A percentile compares a stretch with the other conserved stretches of the same genome.
Conservation (phyloP, 2,329 filamentous ascomycete genomes). For the Arthrinium puccinioides region DNA sequence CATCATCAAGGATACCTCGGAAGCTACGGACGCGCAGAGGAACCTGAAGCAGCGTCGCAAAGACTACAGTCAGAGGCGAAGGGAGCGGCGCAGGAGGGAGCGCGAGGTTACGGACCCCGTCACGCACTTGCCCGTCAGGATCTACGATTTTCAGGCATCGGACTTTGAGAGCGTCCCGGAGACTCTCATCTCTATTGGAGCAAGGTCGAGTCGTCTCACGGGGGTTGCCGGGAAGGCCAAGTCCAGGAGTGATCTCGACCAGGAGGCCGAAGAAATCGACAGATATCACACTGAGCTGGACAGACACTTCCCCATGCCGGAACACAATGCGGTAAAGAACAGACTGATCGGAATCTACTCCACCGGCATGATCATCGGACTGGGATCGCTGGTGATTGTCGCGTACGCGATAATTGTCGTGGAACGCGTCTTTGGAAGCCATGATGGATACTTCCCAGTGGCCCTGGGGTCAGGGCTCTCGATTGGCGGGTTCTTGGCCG, state of each 20-base stretch:
- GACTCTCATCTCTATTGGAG: neutral
- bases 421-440: neutral
- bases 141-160: slow-evolving; percentile 2
- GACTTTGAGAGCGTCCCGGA: neutral
- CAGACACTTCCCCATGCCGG: neutral
- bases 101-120: slow-evolving; percentile 4
- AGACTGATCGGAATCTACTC: slow-evolving; percentile 1
- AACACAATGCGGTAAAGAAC: slow-evolving; percentile 1
- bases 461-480: neutral
- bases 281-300: neutral
- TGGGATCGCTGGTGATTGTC: neutral
- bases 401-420: neutral
- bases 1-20: slow-evolving; percentile 2
- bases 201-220: neutral
- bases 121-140: neutral
- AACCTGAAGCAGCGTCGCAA: slow-evolving; percentile 1
- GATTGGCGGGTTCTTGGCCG: neutral
- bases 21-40: neutral
- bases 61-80: neutral
- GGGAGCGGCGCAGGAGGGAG: neutral
- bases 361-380: neutral
- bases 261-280: slow-evolving; percentile 1
- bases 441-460: neutral
- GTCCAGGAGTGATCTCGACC: neutral
- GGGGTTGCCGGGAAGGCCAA: slow-evolving; percentile 1